Conservation (phyloP, 805 yeast genomes). For the Metschnikowia santaceciliae region DNA sequence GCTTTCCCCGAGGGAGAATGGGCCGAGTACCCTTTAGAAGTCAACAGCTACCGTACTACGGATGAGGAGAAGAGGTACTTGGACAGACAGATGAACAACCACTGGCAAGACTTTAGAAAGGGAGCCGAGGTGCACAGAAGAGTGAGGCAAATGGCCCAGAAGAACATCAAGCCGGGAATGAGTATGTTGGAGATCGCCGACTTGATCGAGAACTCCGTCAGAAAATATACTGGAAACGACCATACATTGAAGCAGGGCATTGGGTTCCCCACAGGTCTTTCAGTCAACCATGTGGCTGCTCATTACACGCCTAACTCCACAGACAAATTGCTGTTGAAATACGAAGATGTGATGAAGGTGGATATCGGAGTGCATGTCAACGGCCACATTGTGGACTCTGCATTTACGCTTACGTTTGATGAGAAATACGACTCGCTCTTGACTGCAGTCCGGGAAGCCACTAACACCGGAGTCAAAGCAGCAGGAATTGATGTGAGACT, state of each 20-base stretch:
- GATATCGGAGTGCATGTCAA: conserved; percentile 96
- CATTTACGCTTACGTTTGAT: conserved; percentile 87
- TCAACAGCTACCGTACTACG: conserved; percentile 67
- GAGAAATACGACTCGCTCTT: conserved; percentile 76
- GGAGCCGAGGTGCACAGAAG: conserved; percentile 96
- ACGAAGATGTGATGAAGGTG: conserved; percentile 94
- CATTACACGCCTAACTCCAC: conserved; percentile 97
- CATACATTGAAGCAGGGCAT: conserved; percentile 71
- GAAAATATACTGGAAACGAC: conserved; percentile 69
- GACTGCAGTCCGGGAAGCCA: conserved; percentile 86
- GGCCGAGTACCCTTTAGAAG: conserved; percentile 69
- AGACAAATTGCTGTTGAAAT: conserved; percentile 72
- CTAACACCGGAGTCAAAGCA: conserved; percentile 86
- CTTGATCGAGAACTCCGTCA: conserved; percentile 77
- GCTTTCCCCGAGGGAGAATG: conserved; percentile 85
- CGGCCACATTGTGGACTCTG: conserved; percentile 91
- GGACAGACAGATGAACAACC: conserved; percentile 58
- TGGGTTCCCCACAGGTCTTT: conserved; percentile 98
- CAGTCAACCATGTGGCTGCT: conserved; percentile 92
- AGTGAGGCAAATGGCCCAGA: conserved; percentile 76
- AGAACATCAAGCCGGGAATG: conserved; percentile 85
- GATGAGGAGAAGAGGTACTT: conserved; percentile 81
- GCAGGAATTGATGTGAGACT: conserved; percentile 95
- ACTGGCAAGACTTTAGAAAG: conserved; percentile 86
- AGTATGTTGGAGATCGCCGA: conserved; percentile 86